A percentile compares a stretch with the other conserved stretches of the same genome.
These are phyloP conservation scores for Senna siamea DNA, from an alignment of 306 rosid species.

Conservation along the genomic window DNA sequence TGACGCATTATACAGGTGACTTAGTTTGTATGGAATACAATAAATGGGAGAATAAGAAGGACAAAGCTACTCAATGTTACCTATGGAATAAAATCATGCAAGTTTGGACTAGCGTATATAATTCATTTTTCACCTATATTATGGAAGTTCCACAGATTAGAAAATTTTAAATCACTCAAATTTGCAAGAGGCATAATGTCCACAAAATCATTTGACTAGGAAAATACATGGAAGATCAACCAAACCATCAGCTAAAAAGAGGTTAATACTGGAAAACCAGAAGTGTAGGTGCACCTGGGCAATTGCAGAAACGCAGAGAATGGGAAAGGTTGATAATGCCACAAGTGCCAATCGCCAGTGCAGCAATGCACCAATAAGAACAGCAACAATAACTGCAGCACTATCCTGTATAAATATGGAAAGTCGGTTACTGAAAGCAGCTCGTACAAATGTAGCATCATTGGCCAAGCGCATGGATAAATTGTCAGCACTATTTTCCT, in stretches of 20 bases:
- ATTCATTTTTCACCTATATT: slow-evolving; percentile 25
- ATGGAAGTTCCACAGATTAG: slow-evolving; percentile 19
- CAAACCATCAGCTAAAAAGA: slow-evolving; percentile 31
- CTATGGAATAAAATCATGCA: not conserved
- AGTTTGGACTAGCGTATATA: slow-evolving; percentile 11
- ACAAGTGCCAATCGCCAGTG: slow-evolving; percentile 97
- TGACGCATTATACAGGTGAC: slow-evolving; percentile 7
- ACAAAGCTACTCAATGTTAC: not conserved
- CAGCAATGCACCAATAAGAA: slow-evolving; percentile 84
- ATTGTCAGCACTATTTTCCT: slow-evolving; percentile 96
- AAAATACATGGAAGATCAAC: slow-evolving; percentile 28
- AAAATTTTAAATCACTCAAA: slow-evolving; percentile 11
- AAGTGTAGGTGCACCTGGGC: slow-evolving; percentile 82
- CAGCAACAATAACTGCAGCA: slow-evolving; percentile 94
- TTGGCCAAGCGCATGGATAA: slow-evolving; percentile 99
- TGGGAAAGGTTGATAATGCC: slow-evolving; percentile 93
- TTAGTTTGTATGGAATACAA: slow-evolving; percentile 2
- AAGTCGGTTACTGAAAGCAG: slow-evolving; percentile 97
- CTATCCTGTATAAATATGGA: slow-evolving; percentile 98
- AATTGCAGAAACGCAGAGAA: slow-evolving; percentile 87
- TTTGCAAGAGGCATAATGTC: slow-evolving; percentile 26
- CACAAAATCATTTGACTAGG: slow-evolving; percentile 22
- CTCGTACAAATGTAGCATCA: slow-evolving; percentile 98
- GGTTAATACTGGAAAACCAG: slow-evolving; percentile 26
- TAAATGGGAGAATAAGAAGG: not conserved